Conservation (phyloP, 2,329 filamentous ascomycete species). For the Stagonosporopsis chrysanthemi region DNA sequence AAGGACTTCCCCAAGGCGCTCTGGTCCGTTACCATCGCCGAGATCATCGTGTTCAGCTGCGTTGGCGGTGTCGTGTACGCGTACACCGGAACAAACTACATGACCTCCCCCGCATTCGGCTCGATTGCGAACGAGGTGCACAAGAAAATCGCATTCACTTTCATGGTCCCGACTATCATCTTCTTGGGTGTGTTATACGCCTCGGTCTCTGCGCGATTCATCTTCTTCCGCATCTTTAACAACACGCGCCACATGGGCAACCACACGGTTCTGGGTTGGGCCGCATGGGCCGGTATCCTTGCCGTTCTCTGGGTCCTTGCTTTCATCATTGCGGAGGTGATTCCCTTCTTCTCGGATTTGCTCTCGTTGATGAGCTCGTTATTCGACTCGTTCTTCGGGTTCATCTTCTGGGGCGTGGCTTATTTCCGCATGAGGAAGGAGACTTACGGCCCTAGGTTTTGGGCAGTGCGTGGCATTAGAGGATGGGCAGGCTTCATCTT, state of each 20-base stretch:
- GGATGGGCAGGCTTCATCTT: conserved; percentile 65
- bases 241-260: conserved; percentile 79
- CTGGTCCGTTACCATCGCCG: conserved; percentile 87
- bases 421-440: conserved; percentile 78
- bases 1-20: conserved; percentile 92
- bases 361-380: conserved; percentile 82
- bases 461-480: conserved; percentile 61
- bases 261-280: conserved; percentile 85
- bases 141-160: conserved; percentile 89
- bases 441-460: conserved; percentile 64
- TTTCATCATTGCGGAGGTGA: conserved; percentile 90
- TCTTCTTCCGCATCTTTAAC: conserved; percentile 89
- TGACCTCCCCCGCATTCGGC: conserved; percentile 85
- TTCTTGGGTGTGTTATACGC: conserved; percentile 92
- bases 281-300: conserved; percentile 77
- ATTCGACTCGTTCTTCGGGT: conserved; percentile 92
- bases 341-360: conserved; percentile 86
- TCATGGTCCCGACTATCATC: conserved; percentile 94
- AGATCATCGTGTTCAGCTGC: conserved; percentile 84
- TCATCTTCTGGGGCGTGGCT: conserved; percentile 91
- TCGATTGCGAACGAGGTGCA: conserved; percentile 76
- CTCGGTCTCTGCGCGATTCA: conserved; percentile 85
- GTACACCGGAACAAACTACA: conserved; percentile 90
- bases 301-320: conserved; percentile 81
- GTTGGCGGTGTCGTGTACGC: conserved; percentile 83